These are phyloP conservation scores for Vachellia pachyceras DNA, from an alignment of 306 rosid species.

Conservation along the genomic window DNA sequence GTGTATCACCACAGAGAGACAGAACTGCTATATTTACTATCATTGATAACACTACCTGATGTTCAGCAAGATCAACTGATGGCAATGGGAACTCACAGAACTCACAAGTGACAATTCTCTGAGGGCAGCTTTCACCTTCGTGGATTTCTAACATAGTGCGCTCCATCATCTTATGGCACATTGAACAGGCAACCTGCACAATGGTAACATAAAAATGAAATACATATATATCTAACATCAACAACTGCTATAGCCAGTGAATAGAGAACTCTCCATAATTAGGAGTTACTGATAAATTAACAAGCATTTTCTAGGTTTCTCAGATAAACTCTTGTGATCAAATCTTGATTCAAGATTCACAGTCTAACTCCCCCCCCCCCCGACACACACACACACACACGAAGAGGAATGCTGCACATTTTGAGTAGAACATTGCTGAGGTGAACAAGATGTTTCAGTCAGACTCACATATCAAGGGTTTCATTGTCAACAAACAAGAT, in stretches of 20 bases:
- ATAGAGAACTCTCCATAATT: neutral
- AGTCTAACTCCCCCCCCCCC: neutral
- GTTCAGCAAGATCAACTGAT: conserved; percentile 86
- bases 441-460: neutral
- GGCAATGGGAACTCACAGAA: conserved; percentile 96
- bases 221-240: conserved; percentile 33
- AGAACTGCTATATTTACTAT: conserved; percentile 23
- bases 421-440: neutral
- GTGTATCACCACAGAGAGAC: neutral
- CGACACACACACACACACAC: neutral
- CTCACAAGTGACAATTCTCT: conserved; percentile 82
- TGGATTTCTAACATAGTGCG: conserved; percentile 80
- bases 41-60: conserved; percentile 62
- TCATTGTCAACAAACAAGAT: neutral
- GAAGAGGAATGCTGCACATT: neutral
- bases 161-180: conserved; percentile 83
- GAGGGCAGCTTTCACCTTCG: conserved; percentile 87
- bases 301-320: neutral
- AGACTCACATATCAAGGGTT: neutral
- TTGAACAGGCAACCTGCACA: conserved; percentile 82
- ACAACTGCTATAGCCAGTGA: neutral
- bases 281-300: neutral
- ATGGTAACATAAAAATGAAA: conserved; percentile 20
- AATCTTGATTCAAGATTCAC: neutral
- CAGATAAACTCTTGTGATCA: neutral